Evolutionary conservation across 352 stramenopile genomes (phyloP), one percentile per base, ranked within the genome.

Genomic region (Halophytophthora polymorphica): DNA sequence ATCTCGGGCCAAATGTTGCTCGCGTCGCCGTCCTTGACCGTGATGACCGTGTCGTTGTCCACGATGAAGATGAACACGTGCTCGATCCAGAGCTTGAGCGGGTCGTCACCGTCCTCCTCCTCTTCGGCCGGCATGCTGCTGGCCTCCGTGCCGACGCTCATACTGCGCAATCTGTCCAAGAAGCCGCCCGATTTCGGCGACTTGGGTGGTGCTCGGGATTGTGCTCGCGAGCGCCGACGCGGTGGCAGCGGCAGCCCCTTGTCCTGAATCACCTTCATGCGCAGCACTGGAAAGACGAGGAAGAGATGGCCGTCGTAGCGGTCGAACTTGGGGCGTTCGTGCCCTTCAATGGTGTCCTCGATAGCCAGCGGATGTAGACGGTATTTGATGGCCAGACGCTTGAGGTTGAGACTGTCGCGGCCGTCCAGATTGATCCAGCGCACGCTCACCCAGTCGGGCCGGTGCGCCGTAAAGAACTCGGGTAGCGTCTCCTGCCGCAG

Each of bases 401-500:
- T 94, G 42, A 95, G 80, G 40, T 88, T 90, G 13, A 94, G 45
- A 25, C 75, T 88, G 62, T 90, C 78, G 48, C 77, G 76, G 36
- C 81, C 75, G 54, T 89, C 74, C 45, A 95, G 60, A 63, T 95
- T 93, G 53, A 94, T 93, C 83, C 83, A 95, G 12, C 86, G 86
- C 37, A 90, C 77, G 4, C 77, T 85, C n/a, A 90, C 83, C 84
- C 84, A 93, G 13, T 73, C 50, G 23, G 83, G 80, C 5, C 82
- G 72, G 49, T 83, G 73, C 17, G 69, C 60, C 43, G 83, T 93
- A 56, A 93, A 93, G 50, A 90, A 93, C 25, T 67, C 66, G 5
- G 77, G 78, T 25, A 89, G 46, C 7, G 85, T 74, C 6, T 56
- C 50, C 17, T 70, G 63, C 34, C 68, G 60, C 14, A 93, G 51